phyloP scores from a whole-genome alignment of 352 stramenopile species.

The Aphanomyces euteiches region DNA sequence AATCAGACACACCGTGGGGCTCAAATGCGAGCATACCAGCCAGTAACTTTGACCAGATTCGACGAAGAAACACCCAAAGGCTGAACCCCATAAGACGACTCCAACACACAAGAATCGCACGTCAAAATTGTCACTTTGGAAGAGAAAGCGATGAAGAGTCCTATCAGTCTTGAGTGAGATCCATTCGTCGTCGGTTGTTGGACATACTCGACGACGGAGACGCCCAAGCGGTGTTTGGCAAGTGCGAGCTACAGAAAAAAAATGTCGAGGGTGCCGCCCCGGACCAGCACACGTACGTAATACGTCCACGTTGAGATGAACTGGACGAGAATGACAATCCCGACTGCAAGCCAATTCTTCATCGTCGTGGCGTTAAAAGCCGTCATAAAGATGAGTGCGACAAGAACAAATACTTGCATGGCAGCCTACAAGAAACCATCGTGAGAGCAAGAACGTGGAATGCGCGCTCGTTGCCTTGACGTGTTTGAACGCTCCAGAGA shows the following conservation, averaged over 20 bases:
- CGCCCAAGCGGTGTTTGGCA: constrained; percentile 34
- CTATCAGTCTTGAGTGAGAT: constrained; percentile 23
- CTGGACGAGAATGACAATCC: constrained; percentile 34
- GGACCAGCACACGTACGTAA: constrained; percentile 34
- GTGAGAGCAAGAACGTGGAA: not conserved
- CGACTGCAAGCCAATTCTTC: constrained; percentile 41
- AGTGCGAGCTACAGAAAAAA: constrained; percentile 20
- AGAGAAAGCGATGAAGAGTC: constrained; percentile 34
- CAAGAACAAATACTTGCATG: constrained; percentile 38
- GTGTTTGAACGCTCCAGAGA: constrained; percentile 43
- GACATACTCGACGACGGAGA: constrained; percentile 17
- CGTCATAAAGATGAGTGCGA: constrained; percentile 40
- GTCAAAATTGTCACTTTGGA: constrained; percentile 45
- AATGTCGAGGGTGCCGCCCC: not conserved
- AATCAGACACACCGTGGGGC: not conserved
- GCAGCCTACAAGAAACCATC: constrained; percentile 32
- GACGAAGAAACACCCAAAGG: constrained; percentile 40
- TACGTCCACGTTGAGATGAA: constrained; percentile 39
- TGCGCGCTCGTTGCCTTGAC: constrained; percentile 36
- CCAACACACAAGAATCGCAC: constrained; percentile 36
- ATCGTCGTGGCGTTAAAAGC: constrained; percentile 38
- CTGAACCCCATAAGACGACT: constrained; percentile 34
- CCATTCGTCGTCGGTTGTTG: constrained; percentile 28
- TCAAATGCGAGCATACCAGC: constrained; percentile 33
- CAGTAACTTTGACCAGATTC: constrained; percentile 39